A percentile compares a stretch with the other conserved stretches of the same genome.
These are phyloP conservation scores for Diplodia mutila DNA, from an alignment of 2,329 filamentous ascomycete species.

Conservation along the genomic window DNA sequence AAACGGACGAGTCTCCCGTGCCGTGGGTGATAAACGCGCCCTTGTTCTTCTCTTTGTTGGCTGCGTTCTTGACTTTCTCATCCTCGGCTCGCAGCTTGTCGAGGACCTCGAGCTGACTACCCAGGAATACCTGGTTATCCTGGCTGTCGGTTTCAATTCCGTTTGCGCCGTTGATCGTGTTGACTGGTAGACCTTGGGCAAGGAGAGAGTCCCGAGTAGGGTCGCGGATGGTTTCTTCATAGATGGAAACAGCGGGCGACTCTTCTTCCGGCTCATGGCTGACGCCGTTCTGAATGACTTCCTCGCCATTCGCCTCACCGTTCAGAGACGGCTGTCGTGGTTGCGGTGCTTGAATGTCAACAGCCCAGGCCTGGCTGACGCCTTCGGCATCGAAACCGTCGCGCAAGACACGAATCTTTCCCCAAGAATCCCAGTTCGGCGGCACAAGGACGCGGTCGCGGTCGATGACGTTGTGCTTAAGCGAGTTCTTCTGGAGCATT, in stretches of 20 bases:
- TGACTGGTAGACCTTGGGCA: constrained; percentile 51
- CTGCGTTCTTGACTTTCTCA: constrained; percentile 57
- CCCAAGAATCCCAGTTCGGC: constrained; percentile 98
- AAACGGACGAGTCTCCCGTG: constrained; percentile 6
- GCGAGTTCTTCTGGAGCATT: constrained; percentile 59
- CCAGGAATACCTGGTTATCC: constrained; percentile 78
- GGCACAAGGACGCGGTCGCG: constrained; percentile 93
- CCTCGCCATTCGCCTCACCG: constrained; percentile 32
- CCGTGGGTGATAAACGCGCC: constrained; percentile 28
- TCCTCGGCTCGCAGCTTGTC: constrained; percentile 67
- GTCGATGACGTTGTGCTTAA: constrained; percentile 79
- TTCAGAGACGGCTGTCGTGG: constrained; percentile 14
- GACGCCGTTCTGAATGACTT: constrained; percentile 28
- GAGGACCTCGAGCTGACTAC: constrained; percentile 73
- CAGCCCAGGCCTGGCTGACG: constrained; percentile 81
- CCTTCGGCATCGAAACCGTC: constrained; percentile 92
- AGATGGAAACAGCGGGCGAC: constrained; percentile 70
- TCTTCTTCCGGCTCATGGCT: constrained; percentile 31
- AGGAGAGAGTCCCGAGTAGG: constrained; percentile 67
- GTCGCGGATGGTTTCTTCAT: constrained; percentile 79
- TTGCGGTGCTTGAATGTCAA: constrained; percentile 67
- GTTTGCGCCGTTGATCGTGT: constrained; percentile 49
- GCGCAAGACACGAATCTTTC: constrained; percentile 89
- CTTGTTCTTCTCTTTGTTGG: constrained; percentile 42
- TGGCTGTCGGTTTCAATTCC: constrained; percentile 67